A percentile compares a stretch with the other conserved stretches of the same genome.
phyloP scores from a whole-genome alignment of 2,329 filamentous ascomycete species.

The Septoria linicola region DNA sequence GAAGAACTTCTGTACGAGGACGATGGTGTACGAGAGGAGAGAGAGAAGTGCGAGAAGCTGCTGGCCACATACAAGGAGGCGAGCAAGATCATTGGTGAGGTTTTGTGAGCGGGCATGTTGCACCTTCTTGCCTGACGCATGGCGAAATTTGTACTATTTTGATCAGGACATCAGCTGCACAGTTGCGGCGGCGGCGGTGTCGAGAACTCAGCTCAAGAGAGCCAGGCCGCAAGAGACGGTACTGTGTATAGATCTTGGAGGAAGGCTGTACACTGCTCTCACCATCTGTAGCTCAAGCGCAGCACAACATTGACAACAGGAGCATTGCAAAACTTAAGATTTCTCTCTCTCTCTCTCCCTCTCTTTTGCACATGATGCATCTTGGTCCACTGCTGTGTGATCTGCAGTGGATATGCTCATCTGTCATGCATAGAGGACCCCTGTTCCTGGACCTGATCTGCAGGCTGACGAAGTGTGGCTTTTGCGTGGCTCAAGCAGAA shows the following conservation, averaged over 20 bases:
- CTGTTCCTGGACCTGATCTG: conserved; percentile 7
- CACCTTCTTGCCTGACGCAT: not conserved
- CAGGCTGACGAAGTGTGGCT: conserved; percentile 15
- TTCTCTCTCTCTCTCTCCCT: too few relatives aligned
- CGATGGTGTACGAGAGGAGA: conserved; percentile 93
- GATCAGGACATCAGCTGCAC: conserved; percentile 8
- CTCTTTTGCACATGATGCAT: too few relatives aligned
- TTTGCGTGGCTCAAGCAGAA: too few relatives aligned
- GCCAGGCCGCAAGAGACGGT: conserved; percentile 5
- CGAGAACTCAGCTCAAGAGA: conserved; percentile 8
- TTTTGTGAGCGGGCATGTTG: conserved; percentile 59
- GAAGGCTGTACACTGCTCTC: conserved; percentile 11
- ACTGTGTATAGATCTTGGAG: conserved; percentile 12
- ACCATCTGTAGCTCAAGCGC: conserved; percentile 7
- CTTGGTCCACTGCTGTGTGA: too few relatives aligned
- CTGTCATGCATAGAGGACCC: not conserved
- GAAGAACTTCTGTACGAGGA: conserved; percentile 96
- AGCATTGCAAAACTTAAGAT: too few relatives aligned
- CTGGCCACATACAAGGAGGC: conserved; percentile 95
- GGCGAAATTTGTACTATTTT: conserved; percentile 12
- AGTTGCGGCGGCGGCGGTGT: conserved; percentile 10
- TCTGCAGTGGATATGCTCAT: too few relatives aligned
- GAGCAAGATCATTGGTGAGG: conserved; percentile 96
- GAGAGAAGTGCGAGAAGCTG: conserved; percentile 97
- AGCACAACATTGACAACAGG: not conserved